Percentiles rank a stretch among this genome's conserved stretches.
phyloP scores from a whole-genome alignment of 2,329 filamentous ascomycete species.

The Colletotrichum sidae region DNA sequence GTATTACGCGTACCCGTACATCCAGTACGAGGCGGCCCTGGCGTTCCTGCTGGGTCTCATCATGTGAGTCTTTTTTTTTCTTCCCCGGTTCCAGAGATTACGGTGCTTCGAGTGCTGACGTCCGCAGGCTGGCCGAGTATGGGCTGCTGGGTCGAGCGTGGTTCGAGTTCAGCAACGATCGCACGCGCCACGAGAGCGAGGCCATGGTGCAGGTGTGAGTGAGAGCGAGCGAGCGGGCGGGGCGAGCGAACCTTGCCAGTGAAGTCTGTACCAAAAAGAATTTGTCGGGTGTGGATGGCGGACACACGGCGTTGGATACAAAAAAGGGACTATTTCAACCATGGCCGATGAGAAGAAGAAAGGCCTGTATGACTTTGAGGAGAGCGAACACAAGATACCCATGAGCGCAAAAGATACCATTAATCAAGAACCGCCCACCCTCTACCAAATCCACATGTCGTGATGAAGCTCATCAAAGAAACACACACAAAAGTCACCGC shows the following conservation, averaged over 20 bases:
- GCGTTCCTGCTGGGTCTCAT: slow-evolving; percentile 33
- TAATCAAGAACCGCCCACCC: slow-evolving; percentile 4
- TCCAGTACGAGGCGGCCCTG: slow-evolving; percentile 38
- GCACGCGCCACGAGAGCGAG: slow-evolving; percentile 13
- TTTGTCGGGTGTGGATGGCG: too few relatives aligned
- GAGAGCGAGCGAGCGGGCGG: too few relatives aligned
- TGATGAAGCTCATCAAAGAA: neutral
- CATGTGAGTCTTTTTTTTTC: slow-evolving; percentile 20
- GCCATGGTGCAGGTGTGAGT: slow-evolving; percentile 30
- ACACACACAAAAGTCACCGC: slow-evolving; percentile 1
- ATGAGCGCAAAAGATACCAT: slow-evolving; percentile 18
- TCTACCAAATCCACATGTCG: too few relatives aligned
- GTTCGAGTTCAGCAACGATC: slow-evolving; percentile 36
- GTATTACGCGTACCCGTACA: slow-evolving; percentile 37
- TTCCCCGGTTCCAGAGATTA: too few relatives aligned
- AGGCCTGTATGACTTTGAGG: neutral
- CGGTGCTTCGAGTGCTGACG: slow-evolving; percentile 4
- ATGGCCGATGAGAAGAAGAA: neutral
- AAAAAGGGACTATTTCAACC: neutral
- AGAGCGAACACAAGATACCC: slow-evolving; percentile 21
- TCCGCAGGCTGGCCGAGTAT: slow-evolving; percentile 23
- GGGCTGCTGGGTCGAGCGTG: slow-evolving; percentile 34
- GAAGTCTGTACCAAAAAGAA: too few relatives aligned
- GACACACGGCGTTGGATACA: slow-evolving; percentile 10
- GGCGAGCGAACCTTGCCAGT: too few relatives aligned